These are phyloP conservation scores for Paramecium sonneborni DNA, from an alignment of 73 alveolate genomes.

Conservation along the genomic window DNA sequence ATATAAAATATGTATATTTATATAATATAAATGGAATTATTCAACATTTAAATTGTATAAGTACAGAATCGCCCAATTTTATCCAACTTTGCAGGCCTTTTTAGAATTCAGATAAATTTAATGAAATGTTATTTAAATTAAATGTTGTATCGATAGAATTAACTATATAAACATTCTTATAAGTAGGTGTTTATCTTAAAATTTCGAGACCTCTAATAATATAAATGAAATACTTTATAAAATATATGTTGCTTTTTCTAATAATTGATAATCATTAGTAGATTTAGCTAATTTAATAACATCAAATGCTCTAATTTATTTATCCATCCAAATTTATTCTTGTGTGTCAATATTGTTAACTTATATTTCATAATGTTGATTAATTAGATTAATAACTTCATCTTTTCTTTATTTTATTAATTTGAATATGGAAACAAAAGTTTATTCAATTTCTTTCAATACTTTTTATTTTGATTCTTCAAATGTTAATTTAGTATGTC, in stretches of 20 bases:
- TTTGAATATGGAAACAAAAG: constrained; percentile 28
- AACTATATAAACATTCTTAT: background rate
- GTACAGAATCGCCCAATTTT: background rate
- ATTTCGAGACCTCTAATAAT: background rate
- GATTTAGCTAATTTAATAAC: constrained; percentile 29
- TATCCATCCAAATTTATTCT: constrained; percentile 62
- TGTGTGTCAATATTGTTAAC: constrained; percentile 11
- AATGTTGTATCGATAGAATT: constrained; percentile 15
- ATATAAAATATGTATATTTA: too few species aligned
- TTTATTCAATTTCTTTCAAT: constrained; percentile 50
- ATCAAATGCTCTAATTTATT: background rate
- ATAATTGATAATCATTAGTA: background rate
- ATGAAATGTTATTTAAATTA: background rate
- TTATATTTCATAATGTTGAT: constrained; percentile 8
- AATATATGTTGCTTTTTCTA: background rate
- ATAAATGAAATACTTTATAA: background rate
- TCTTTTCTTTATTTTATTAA: constrained; percentile 50
- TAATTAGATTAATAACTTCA: constrained; percentile 30
- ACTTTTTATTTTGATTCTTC: constrained; percentile 53
- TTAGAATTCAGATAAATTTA: background rate
- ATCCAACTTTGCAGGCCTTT: background rate
- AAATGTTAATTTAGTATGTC: constrained; percentile 58
- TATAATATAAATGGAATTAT: too few species aligned
- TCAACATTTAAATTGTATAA: constrained; percentile 1
- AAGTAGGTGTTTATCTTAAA: background rate